Evolutionary conservation across 163 green algal species (phyloP).

Genomic region (Scenedesmus sp.): DNA sequence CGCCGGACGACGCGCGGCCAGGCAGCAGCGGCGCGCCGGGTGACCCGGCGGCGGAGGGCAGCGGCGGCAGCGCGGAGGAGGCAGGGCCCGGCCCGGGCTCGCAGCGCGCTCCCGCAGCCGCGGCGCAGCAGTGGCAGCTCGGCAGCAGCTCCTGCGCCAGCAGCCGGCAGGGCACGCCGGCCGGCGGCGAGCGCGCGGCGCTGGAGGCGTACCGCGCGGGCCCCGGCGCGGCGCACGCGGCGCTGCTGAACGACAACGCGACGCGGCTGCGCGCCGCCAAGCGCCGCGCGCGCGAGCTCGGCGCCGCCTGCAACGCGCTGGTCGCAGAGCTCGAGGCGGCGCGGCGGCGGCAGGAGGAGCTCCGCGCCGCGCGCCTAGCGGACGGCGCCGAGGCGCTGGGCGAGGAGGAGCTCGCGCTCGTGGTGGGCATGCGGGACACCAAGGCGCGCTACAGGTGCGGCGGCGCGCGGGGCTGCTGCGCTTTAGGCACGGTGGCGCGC

Average conservation of each 20-base stretch:
- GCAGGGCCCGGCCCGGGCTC: no score
- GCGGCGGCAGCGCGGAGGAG: no score
- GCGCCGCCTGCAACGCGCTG: not conserved
- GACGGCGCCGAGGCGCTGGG: conserved; percentile 32
- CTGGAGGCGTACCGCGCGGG: conserved; percentile 46
- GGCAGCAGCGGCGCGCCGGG: no score
- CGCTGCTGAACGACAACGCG: conserved; percentile 57
- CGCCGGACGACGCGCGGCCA: no score
- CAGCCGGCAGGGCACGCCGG: conserved; percentile 3
- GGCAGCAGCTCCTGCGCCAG: not conserved
- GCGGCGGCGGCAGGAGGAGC: conserved; percentile 35
- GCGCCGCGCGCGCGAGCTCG: conserved; percentile 18
- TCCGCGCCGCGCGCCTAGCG: conserved; percentile 46
- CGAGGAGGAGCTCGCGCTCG: conserved; percentile 53
- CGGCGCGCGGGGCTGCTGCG: conserved; percentile 32
- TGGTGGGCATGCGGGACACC: conserved; percentile 57
- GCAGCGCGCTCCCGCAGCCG: no score
- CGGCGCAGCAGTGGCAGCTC: not conserved
- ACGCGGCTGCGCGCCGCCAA: conserved; percentile 32
- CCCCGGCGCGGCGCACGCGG: conserved; percentile 50
- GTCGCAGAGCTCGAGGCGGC: conserved; percentile 39
- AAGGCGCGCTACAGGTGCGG: conserved; percentile 64
- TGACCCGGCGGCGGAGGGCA: no score
- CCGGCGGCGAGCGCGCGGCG: conserved; percentile 9
- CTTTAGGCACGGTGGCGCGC: not conserved